Evolutionary conservation across 169 alveolate genomes (phyloP), one percentile per base, ranked within the genome.

Genomic region (Eimeria sp.): DNA sequence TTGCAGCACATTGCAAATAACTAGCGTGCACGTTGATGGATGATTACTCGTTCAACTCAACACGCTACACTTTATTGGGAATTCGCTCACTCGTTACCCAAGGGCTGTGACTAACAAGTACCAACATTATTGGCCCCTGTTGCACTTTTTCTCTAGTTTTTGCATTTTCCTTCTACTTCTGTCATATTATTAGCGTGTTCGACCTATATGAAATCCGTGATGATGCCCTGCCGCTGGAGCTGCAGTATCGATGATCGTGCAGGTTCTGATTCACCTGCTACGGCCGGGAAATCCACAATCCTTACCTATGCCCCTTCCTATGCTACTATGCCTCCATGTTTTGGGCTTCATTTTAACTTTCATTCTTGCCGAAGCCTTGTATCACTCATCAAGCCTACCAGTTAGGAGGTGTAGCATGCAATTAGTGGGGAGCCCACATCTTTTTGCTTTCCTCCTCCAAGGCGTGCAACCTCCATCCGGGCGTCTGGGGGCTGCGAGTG

Each of bases 141-240:
- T 18, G 14, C 30, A 9, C 57, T 18, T 73, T 13, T 16, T 40
- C 45, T 73, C 57, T 16, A 73, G 16, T 73, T 40, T 73, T 20
- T 34, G n/a, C 1, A 30, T 5, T 3, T 18, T 40, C 13, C 5
- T 73, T 40, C 7, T 40, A 40, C 54, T 18, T 40, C 5, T 73
- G 57, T 1, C 11, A 4, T 3, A 40, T 34, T 40, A 18, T 40
- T 40, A 73, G 45, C 83, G 30, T 73, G 57, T 54, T 11, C 30
- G 3, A 73, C 18, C 83, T 18, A 18, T 5, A 40, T 54, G 27
- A 7, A n/a, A 40, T 78, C 43, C 88, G 49, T 78, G 88, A 78
- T 78, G 88, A n/a, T n/a, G 88, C 65, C 88, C 65, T 78, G 88
- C 65, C n/a, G 65, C 88, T 10, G n/a, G 22, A 22, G 25, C n/a